A percentile compares a stretch with the other conserved stretches of the same genome.
Conservation (phyloP, 225 moss, liverwort and hornwort species). For the Sphagnum tenellum region DNA sequence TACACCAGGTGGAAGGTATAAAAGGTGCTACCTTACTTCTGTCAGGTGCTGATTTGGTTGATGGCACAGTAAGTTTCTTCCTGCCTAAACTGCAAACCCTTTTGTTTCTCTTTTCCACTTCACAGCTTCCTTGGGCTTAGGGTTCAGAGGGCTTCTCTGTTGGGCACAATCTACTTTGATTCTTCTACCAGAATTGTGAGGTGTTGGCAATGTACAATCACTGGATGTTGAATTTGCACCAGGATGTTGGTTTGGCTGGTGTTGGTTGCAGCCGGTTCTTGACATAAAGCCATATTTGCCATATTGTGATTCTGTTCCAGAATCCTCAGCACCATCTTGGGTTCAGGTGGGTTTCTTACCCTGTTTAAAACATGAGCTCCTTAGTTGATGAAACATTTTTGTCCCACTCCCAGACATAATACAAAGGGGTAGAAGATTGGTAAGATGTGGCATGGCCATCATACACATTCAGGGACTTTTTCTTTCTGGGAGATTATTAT, state of each 20-base stretch:
- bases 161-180: no score
- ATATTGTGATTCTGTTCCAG: slow-evolving; percentile 69
- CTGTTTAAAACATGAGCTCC: background rate
- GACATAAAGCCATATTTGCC: slow-evolving; percentile 96
- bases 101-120: background rate
- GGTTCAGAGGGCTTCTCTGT: no score
- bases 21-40: slow-evolving; percentile 76
- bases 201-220: no score
- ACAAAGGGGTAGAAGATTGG: no score
- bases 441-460: no score
- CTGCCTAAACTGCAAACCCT: background rate
- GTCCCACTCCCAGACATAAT: no score
- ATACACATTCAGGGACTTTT: no score
- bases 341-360: slow-evolving; percentile 49
- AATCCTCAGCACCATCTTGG: slow-evolving; percentile 70
- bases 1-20: slow-evolving; percentile 72
- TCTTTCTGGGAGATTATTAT: no score
- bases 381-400: no score
- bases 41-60: slow-evolving; percentile 90
- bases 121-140: background rate
- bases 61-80: slow-evolving; percentile 68
- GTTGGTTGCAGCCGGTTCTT: slow-evolving; percentile 78
- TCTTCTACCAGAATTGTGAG: no score
- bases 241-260: background rate
- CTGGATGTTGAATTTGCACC: no score